A percentile compares a stretch with the other conserved stretches of the same genome.
phyloP scores from a whole-genome alignment of 176 grass and related monocot species.

The Zizania latifolia region DNA sequence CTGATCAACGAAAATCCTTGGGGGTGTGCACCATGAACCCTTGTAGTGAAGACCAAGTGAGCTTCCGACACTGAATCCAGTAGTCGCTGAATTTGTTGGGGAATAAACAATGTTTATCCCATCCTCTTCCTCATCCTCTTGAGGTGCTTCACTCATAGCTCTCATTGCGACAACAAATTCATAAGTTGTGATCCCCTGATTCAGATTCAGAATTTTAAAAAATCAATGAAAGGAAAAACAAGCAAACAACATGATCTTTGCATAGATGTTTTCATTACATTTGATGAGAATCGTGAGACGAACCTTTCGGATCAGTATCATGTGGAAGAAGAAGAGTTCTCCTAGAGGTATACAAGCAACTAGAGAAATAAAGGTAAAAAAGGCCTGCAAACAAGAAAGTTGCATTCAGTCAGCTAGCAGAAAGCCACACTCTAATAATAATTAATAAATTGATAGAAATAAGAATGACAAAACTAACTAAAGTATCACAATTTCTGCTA shows the following conservation, averaged over 20 bases:
- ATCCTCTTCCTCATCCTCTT: conserved; percentile 56
- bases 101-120: conserved; percentile 64
- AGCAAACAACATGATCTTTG: neutral
- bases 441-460: neutral
- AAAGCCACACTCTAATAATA: neutral
- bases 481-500: neutral
- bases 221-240: neutral
- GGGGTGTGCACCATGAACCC: conserved; percentile 91
- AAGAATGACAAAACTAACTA: neutral
- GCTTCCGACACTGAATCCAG: conserved; percentile 65
- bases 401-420: neutral
- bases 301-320: conserved; percentile 94
- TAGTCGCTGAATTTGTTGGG: conserved; percentile 79
- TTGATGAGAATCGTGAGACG: neutral
- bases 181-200: conserved; percentile 83
- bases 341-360: conserved; percentile 66
- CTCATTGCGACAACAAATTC: conserved; percentile 92
- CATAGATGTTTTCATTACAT: neutral
- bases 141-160: conserved; percentile 75
- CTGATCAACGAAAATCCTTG: conserved; percentile 79
- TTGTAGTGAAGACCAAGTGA: conserved; percentile 70
- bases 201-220: too few species aligned
- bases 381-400: conserved; percentile 46
- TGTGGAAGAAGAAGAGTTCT: conserved; percentile 95
- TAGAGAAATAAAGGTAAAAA: conserved; percentile 70